These are phyloP conservation scores for Mycena galericulata DNA, from an alignment of 768 basidiomycete species.

Conservation along the genomic window DNA sequence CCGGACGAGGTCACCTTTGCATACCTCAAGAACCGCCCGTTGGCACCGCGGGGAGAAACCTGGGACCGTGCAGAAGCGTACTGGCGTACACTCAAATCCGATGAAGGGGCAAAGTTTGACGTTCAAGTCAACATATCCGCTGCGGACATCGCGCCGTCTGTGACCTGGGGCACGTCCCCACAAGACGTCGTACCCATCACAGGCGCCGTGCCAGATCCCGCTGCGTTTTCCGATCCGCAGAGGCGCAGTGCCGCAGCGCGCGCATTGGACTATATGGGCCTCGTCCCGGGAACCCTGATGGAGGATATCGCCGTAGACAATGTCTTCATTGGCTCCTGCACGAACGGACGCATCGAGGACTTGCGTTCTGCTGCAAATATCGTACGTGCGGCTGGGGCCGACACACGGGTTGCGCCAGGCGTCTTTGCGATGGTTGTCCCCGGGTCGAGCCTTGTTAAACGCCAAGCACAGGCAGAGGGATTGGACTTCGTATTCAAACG, in stretches of 20 bases:
- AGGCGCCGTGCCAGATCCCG: slow-evolving; percentile 82
- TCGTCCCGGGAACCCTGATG: slow-evolving; percentile 81
- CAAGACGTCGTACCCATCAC: slow-evolving; percentile 89
- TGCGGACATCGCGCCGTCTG: slow-evolving; percentile 87
- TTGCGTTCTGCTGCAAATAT: slow-evolving; percentile 88
- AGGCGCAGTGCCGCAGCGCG: slow-evolving; percentile 78
- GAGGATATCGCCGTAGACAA: slow-evolving; percentile 85
- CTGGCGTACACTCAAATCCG: slow-evolving; percentile 84
- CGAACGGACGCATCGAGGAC: slow-evolving; percentile 94
- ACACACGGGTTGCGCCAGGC: slow-evolving; percentile 78
- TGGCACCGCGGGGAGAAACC: slow-evolving; percentile 83
- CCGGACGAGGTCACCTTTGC: slow-evolving; percentile 90
- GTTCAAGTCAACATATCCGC: slow-evolving; percentile 82
- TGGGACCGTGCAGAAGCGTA: slow-evolving; percentile 89
- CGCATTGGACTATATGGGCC: slow-evolving; percentile 88
- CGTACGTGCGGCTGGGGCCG: slow-evolving; percentile 76
- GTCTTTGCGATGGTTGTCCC: slow-evolving; percentile 93
- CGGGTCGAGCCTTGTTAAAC: slow-evolving; percentile 90
- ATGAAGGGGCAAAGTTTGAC: slow-evolving; percentile 88
- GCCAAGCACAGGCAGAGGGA: slow-evolving; percentile 91
- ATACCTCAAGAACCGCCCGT: slow-evolving; percentile 84
- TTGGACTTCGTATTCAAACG: slow-evolving; percentile 87
- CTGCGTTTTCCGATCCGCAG: slow-evolving; percentile 68
- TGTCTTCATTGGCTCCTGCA: slow-evolving; percentile 94
- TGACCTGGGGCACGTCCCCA: slow-evolving; percentile 94